Conservation (phyloP, 352 stramenopile genomes). For the Peronospora farinosa region DNA sequence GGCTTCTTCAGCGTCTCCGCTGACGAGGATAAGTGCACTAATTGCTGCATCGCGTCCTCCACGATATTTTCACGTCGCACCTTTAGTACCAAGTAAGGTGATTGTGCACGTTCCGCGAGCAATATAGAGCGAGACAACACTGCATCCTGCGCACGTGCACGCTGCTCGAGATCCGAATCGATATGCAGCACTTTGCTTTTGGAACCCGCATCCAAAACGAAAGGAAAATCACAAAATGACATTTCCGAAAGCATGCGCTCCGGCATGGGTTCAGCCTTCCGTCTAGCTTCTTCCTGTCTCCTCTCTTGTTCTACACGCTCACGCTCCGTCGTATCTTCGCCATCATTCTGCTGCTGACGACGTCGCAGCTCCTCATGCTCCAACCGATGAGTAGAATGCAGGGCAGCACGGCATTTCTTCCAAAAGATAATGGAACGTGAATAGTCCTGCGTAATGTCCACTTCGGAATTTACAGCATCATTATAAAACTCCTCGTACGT, state of each 20-base stretch:
- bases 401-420: conserved; percentile 45
- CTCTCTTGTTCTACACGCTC: conserved; percentile 16
- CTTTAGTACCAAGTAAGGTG: conserved; percentile 57
- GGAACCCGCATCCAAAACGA: conserved; percentile 71
- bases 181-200: conserved; percentile 74
- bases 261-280: conserved; percentile 21
- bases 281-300: conserved; percentile 13
- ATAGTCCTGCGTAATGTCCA: conserved; percentile 79
- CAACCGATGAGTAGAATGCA: conserved; percentile 11
- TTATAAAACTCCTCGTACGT: conserved; percentile 78
- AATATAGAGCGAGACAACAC: conserved; percentile 37
- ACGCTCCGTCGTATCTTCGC: conserved; percentile 13
- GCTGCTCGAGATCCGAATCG: conserved; percentile 70
- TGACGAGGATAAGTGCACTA: conserved; percentile 46
- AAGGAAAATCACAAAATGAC: conserved; percentile 78
- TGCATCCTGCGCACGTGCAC: conserved; percentile 46
- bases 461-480: conserved; percentile 73
- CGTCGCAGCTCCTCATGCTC: conserved; percentile 18
- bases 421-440: conserved; percentile 61
- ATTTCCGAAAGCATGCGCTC: conserved; percentile 66
- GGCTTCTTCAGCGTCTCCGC: conserved; percentile 70
- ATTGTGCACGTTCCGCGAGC: conserved; percentile 22
- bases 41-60: conserved; percentile 63
- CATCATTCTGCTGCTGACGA: conserved; percentile 14
- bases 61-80: conserved; percentile 72